phyloP scores from a whole-genome alignment of 768 basidiomycete species.

The Rubroboletus satanas region DNA sequence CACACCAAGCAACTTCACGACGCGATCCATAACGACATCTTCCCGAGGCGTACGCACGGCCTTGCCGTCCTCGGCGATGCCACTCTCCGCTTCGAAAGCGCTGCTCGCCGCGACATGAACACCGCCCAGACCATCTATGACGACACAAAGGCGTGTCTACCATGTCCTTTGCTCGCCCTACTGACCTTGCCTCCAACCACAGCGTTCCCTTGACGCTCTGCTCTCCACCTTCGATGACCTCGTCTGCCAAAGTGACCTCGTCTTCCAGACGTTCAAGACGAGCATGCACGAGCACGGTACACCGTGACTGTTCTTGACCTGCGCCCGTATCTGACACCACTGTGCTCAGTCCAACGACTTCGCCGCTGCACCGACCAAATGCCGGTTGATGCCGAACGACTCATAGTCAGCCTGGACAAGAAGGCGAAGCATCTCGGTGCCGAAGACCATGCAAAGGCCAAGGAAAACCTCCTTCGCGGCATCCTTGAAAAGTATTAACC shows the following conservation, averaged over 20 bases:
- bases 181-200: slow-evolving; percentile 12
- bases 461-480: slow-evolving; percentile 33
- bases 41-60: slow-evolving; percentile 35
- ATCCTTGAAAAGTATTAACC: slow-evolving; percentile 32
- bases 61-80: slow-evolving; percentile 52
- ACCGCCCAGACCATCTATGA: slow-evolving; percentile 37
- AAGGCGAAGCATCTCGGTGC: slow-evolving; percentile 40
- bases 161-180: neutral
- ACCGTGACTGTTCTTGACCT: slow-evolving; percentile 1
- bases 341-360: slow-evolving; percentile 41
- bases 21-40: slow-evolving; percentile 31
- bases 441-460: slow-evolving; percentile 32
- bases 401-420: slow-evolving; percentile 52
- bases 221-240: slow-evolving; percentile 47
- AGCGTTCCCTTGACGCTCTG: slow-evolving; percentile 44
- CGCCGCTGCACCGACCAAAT: slow-evolving; percentile 40
- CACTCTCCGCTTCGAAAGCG: slow-evolving; percentile 49
- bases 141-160: slow-evolving; percentile 41
- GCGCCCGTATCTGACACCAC: slow-evolving; percentile 7
- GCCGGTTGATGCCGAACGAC: slow-evolving; percentile 51
- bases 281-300: slow-evolving; percentile 47
- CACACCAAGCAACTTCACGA: slow-evolving; percentile 37
- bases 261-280: slow-evolving; percentile 49
- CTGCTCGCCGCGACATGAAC: slow-evolving; percentile 42
- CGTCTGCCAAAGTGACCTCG: slow-evolving; percentile 43